These are phyloP conservation scores for Cardamine resedifolia DNA, from an alignment of 345 rosid genomes.

Conservation along the genomic window DNA sequence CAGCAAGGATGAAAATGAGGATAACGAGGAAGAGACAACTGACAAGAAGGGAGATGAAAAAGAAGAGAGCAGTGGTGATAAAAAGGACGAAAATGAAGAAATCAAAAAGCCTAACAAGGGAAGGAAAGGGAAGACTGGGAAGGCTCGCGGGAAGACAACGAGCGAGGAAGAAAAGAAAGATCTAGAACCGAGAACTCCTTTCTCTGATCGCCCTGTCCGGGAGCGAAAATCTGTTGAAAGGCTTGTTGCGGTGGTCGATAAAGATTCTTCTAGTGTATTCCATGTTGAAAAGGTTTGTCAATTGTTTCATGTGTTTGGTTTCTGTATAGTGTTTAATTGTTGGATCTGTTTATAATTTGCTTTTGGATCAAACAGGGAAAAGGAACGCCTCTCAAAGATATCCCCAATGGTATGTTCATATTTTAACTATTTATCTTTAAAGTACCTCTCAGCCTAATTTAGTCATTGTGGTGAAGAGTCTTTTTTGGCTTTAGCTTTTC, in stretches of 20 bases:
- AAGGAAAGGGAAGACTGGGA: conserved; percentile 46
- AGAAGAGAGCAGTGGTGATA: conserved; percentile 33
- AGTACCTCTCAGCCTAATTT: neutral
- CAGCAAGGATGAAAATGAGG: conserved; percentile 26
- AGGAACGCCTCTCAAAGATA: conserved; percentile 86
- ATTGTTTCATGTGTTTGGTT: conserved; percentile 3
- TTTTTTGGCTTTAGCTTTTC: conserved; percentile 17
- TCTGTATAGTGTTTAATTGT: conserved; percentile 13
- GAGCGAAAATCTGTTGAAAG: conserved; percentile 95
- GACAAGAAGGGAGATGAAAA: conserved; percentile 35
- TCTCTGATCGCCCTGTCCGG: conserved; percentile 80
- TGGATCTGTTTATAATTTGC: conserved; percentile 18
- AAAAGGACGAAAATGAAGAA: conserved; percentile 38
- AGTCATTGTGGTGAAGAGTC: conserved; percentile 1
- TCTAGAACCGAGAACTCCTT: conserved; percentile 63
- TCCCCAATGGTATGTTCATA: conserved; percentile 73
- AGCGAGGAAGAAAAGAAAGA: conserved; percentile 47
- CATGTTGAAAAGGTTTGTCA: conserved; percentile 69
- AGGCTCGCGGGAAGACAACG: conserved; percentile 49
- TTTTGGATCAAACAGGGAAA: conserved; percentile 63
- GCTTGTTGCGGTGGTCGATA: conserved; percentile 79
- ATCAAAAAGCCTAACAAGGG: conserved; percentile 44
- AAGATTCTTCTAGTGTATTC: conserved; percentile 64
- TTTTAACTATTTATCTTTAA: neutral
- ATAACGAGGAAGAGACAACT: conserved; percentile 14